Percentiles rank a stretch among this genome's conserved stretches.
Evolutionary conservation across 73 alveolate genomes (phyloP).

Genomic region (Paramecium bursaria): DNA sequence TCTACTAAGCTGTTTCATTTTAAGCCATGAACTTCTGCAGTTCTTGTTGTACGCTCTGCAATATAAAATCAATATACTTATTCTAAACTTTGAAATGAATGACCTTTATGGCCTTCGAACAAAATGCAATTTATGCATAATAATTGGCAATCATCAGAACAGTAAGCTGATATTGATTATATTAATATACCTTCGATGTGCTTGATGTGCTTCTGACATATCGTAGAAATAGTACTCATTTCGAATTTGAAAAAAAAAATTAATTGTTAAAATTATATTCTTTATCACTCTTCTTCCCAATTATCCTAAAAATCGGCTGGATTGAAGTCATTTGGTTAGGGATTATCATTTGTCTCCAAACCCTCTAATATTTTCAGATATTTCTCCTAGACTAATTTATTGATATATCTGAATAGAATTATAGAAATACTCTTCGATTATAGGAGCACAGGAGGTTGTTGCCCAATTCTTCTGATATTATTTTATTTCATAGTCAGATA

Average conservation of each 20-base stretch:
- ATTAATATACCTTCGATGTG: slow-evolving; percentile 41
- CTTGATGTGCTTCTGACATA: slow-evolving; percentile 38
- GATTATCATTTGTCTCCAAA: no score
- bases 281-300: no score
- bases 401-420: no score
- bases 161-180: slow-evolving; percentile 77
- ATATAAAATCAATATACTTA: slow-evolving; percentile 17
- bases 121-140: slow-evolving; percentile 87
- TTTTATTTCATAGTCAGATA: no score
- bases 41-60: slow-evolving; percentile 30
- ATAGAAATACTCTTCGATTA: no score
- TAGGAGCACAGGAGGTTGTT: no score
- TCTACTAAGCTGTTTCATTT: slow-evolving; percentile 4
- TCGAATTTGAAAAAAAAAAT: no score
- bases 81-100: slow-evolving; percentile 73
- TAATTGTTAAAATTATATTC: not conserved
- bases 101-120: slow-evolving; percentile 83
- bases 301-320: no score
- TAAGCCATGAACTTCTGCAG: not conserved
- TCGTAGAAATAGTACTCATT: not conserved
- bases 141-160: slow-evolving; percentile 74
- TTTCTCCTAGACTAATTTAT: no score
- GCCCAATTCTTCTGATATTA: no score
- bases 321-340: no score
- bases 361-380: no score